phyloP scores from a whole-genome alignment of 805 yeast species.

The Candida orba region DNA sequence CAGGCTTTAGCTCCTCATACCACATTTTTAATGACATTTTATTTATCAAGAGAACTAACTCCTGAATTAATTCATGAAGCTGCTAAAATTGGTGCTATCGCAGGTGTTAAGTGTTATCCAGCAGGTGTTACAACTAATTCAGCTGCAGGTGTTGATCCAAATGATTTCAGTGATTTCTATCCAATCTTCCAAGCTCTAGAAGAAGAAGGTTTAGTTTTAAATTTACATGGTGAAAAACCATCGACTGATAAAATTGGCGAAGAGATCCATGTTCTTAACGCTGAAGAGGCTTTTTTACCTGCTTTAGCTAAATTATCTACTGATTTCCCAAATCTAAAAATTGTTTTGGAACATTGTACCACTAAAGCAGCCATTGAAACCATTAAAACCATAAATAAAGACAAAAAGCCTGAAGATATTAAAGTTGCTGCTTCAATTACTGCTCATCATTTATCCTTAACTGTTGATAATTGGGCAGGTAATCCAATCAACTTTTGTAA shows the following conservation, averaged over 20 bases:
- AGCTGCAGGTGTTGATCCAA: constrained; percentile 84
- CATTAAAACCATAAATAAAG: constrained; percentile 55
- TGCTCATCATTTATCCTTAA: constrained; percentile 86
- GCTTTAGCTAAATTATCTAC: constrained; percentile 70
- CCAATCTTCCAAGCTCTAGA: constrained; percentile 89
- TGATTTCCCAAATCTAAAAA: constrained; percentile 81
- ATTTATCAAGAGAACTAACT: constrained; percentile 68
- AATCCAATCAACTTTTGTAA: constrained; percentile 92
- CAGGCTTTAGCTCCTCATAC: constrained; percentile 70
- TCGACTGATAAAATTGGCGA: constrained; percentile 44
- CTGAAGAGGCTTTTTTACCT: constrained; percentile 89
- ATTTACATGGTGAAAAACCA: constrained; percentile 95
- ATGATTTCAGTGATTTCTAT: constrained; percentile 82
- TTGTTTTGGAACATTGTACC: constrained; percentile 92
- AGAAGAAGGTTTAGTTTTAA: constrained; percentile 66
- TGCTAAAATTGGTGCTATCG: constrained; percentile 55
- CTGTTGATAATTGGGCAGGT: constrained; percentile 95
- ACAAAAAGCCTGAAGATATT: constrained; percentile 29
- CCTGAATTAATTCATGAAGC: constrained; percentile 83
- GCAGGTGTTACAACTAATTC: constrained; percentile 99
- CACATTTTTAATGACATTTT: constrained; percentile 86
- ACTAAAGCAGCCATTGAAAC: constrained; percentile 82
- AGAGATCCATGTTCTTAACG: constrained; percentile 85
- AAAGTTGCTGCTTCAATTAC: constrained; percentile 89
- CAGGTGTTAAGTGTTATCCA: constrained; percentile 95